Evolutionary conservation across 768 basidiomycete genomes (phyloP).

Genomic region (Mycena epipterygia): DNA sequence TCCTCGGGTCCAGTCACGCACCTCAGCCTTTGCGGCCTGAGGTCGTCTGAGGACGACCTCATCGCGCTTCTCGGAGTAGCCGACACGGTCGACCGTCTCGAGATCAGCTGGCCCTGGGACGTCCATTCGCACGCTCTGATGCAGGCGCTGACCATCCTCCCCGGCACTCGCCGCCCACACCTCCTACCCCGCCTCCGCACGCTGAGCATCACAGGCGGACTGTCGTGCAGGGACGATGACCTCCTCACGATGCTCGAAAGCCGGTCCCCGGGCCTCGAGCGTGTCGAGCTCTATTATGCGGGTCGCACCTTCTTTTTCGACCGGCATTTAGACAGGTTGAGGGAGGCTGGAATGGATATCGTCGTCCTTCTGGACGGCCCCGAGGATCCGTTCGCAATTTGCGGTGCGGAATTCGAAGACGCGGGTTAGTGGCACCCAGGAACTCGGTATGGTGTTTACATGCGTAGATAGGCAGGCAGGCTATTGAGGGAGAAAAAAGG

Average conservation of each 20-base stretch:
- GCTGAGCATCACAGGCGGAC: constrained; percentile 27
- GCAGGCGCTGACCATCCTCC: constrained; percentile 20
- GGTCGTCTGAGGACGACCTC: constrained; percentile 15
- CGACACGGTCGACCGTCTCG: constrained; percentile 14
- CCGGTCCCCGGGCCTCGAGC: constrained; percentile 4
- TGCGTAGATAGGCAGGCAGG: too few species aligned
- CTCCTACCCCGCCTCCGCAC: constrained; percentile 14
- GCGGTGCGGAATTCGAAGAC: too few species aligned
- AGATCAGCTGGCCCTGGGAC: constrained; percentile 29
- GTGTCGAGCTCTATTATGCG: constrained; percentile 27
- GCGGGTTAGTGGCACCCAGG: too few species aligned
- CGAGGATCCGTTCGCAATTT: constrained; percentile 7
- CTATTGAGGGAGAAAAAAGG: too few species aligned
- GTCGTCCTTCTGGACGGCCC: constrained; percentile 24
- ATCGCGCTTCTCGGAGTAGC: constrained; percentile 19
- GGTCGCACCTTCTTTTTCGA: constrained; percentile 33
- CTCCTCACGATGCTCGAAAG: constrained; percentile 28
- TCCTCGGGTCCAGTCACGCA: background rate
- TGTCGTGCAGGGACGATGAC: constrained; percentile 18
- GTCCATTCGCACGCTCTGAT: constrained; percentile 23
- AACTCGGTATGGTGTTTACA: too few species aligned
- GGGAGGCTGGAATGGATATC: constrained; percentile 24
- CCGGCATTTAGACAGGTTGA: constrained; percentile 17
- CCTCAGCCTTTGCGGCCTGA: constrained; percentile 27
- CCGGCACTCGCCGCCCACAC: background rate